Percentiles rank a stretch among this genome's conserved stretches.
Evolutionary conservation across 1,139 yeast genomes (phyloP).

Genomic region (Taiozyma onychis): DNA sequence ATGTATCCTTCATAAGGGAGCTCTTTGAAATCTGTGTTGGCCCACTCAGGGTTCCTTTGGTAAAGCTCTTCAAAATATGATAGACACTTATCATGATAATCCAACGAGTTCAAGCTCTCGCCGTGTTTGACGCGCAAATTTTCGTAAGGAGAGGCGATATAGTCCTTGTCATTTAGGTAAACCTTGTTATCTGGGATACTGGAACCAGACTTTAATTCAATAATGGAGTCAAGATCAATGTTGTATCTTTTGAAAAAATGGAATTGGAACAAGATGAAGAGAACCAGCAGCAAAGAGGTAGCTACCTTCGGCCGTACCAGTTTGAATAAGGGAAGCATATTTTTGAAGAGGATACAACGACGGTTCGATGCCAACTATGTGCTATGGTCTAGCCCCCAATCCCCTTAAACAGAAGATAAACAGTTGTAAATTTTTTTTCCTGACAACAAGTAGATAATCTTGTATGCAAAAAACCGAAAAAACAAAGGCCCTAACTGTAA

Average conservation of each 20-base stretch:
- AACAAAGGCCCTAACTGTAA: no score
- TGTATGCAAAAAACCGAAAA: no score
- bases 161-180: constrained; percentile 1
- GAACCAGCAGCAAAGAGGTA: not conserved
- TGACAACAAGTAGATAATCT: no score
- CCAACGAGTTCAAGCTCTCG: not conserved
- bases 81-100: constrained; percentile 12
- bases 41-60: constrained; percentile 14
- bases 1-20: constrained; percentile 14
- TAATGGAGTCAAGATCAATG: not conserved
- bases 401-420: not conserved
- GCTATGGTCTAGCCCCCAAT: not conserved
- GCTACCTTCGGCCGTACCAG: not conserved
- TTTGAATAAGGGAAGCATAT: not conserved
- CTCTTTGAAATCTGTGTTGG: constrained; percentile 12
- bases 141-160: constrained; percentile 2
- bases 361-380: not conserved
- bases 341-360: not conserved
- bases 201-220: not conserved
- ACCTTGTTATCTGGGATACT: not conserved
- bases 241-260: not conserved
- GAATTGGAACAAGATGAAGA: not conserved
- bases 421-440: no score
- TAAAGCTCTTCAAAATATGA: constrained; percentile 17
- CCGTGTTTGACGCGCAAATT: not conserved